phyloP scores from a whole-genome alignment of 2,329 filamentous ascomycete genomes.

The Fusarium papillatum region DNA sequence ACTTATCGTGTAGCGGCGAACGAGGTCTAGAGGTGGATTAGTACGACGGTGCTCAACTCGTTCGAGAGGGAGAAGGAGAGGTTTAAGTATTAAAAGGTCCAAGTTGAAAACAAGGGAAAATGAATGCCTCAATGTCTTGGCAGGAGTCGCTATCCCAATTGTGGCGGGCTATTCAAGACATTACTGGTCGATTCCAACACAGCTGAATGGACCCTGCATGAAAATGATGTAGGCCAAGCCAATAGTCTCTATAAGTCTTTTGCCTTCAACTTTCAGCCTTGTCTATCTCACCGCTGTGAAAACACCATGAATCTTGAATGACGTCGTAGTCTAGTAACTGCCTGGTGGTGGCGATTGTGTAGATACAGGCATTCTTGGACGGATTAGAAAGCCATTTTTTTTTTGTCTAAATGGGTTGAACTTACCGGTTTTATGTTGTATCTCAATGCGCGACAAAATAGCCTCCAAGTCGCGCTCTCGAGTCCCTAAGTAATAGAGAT shows the following conservation, averaged over 20 bases:
- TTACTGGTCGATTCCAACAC: not conserved
- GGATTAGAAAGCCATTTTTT: no score
- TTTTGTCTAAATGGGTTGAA: not conserved
- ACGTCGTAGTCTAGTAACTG: not conserved
- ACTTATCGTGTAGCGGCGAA: not conserved
- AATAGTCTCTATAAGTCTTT: not conserved
- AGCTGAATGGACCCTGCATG: not conserved
- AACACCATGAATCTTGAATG: not conserved
- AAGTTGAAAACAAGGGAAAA: not conserved
- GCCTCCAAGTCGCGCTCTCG: not conserved
- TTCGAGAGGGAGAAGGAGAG: not conserved
- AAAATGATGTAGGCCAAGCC: constrained; percentile 2
- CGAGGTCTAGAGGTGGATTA: not conserved
- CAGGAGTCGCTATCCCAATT: not conserved
- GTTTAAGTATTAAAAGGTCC: not conserved
- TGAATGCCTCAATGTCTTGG: not conserved
- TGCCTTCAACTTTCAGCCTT: not conserved
- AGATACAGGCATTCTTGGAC: not conserved
- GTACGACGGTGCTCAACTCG: not conserved
- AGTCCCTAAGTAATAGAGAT: not conserved
- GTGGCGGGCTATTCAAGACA: not conserved
- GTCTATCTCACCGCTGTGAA: not conserved
- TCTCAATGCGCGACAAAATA: not conserved
- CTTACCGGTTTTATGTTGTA: not conserved
- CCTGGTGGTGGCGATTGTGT: not conserved